A percentile compares a stretch with the other conserved stretches of the same genome.
These are phyloP conservation scores for Aspergillus oerlinghausenensis DNA, from an alignment of 2,329 filamentous ascomycete genomes.

Conservation along the genomic window DNA sequence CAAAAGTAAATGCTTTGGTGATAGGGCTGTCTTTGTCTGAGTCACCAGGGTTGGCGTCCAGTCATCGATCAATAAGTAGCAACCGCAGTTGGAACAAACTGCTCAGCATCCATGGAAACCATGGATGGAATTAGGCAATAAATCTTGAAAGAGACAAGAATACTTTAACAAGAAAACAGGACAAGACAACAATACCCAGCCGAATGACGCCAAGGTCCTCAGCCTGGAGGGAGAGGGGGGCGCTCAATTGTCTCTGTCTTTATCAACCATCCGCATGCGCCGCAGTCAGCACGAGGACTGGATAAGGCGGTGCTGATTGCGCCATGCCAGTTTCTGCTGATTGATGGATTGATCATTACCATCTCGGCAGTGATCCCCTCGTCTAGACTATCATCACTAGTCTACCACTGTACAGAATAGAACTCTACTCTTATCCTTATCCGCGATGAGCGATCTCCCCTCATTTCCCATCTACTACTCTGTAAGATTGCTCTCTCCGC, in stretches of 20 bases:
- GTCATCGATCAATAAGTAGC: conserved; percentile 2
- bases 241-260: not conserved
- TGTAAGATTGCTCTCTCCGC: not conserved
- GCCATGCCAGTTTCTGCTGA: conserved; percentile 5
- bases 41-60: conserved; percentile 5
- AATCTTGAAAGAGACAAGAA: not conserved
- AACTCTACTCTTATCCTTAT: not conserved
- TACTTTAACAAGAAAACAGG: not conserved
- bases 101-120: not conserved
- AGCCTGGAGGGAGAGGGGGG: not conserved
- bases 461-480: not conserved
- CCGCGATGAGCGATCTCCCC: not conserved
- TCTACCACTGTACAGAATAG: not conserved
- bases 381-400: not conserved
- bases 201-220: not conserved
- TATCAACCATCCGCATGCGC: conserved; percentile 1
- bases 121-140: not conserved
- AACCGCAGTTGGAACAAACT: not conserved
- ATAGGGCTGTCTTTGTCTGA: conserved; percentile 8
- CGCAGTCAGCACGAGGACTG: conserved; percentile 9
- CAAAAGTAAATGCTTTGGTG: not conserved
- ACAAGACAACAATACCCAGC: not conserved
- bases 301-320: conserved; percentile 8
- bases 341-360: not conserved
- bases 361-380: not conserved